Percentiles rank a stretch among this genome's conserved stretches.
Conservation (phyloP, 441 rosid genomes). For the Erodium moschatum region DNA sequence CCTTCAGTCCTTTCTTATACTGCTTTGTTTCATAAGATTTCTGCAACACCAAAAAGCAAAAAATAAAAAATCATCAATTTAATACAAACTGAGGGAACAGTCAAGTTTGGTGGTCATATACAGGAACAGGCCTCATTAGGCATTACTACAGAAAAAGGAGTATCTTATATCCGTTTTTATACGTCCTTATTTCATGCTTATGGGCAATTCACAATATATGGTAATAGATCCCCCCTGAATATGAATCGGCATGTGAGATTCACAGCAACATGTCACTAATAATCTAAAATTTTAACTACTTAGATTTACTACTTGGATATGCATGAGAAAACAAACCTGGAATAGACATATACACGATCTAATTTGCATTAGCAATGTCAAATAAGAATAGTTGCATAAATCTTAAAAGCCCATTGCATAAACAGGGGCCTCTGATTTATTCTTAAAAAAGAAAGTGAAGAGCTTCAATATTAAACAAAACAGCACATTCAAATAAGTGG, state of each 20-base stretch:
- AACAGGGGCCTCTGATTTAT: not conserved
- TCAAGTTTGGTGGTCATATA: no score
- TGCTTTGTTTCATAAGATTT: constrained; percentile 98
- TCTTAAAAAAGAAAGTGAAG: not conserved
- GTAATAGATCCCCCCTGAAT: no score
- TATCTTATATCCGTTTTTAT: no score
- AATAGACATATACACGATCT: not conserved
- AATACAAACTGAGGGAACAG: no score
- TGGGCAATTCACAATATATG: no score
- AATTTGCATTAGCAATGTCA: not conserved
- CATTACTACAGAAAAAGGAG: no score
- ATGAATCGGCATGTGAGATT: not conserved
- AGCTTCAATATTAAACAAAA: not conserved
- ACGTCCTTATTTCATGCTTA: no score
- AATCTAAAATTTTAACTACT: not conserved
- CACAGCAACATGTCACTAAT: not conserved
- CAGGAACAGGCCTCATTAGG: no score
- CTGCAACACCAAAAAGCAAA: constrained; percentile 32
- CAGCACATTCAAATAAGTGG: not conserved
- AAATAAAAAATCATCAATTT: not conserved
- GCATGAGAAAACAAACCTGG: not conserved
- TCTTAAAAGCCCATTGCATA: not conserved
- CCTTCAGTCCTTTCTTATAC: constrained; percentile 95
- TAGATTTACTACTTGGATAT: not conserved
- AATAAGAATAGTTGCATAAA: not conserved